Evolutionary conservation across 768 basidiomycete species (phyloP), one percentile per base, ranked within the genome.

Genomic region (Leucogyrophana mollusca): DNA sequence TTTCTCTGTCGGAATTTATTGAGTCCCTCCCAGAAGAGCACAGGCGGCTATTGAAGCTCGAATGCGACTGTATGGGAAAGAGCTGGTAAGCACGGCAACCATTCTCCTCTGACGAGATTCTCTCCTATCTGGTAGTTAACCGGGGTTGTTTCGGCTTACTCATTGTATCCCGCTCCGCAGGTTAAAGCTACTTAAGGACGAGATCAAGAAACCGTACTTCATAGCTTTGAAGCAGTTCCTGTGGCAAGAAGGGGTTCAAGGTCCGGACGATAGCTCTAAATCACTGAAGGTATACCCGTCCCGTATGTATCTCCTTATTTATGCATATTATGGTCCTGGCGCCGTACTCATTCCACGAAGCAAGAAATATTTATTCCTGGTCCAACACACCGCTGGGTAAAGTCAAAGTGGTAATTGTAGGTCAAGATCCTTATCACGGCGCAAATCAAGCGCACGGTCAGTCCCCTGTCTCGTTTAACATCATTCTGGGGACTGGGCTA

Each of bases 331-430:
- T 37, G n/a, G 16, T 16, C 16, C n/a, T 16, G 40, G 33, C 39
- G 20, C 38, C 43, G 34, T 46, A 32, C 49, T 33, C 17, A 32
- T 41, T 50, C 40, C 53, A 41, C 43, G 37, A 61, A 85, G 94
- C 92, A 11, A 72, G 75, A 52, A 81, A 95, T 58, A 88, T 96
- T 45, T 96, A 96, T 62, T 76, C 90, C 10, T 97, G 94, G 94
- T 90, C 90, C 3, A 78, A 85, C 46, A 94, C 91, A 22, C 90
- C 91, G 3, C 70, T 96, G 13, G 85, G 88, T 10, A 81, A 83
- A 51, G 82, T 97, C 51, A 85, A 82, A 60, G 87, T 93, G 21
- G 91, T 96, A 40, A 91, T 96, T 48, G 77, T 97, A 44, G 87
- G 88, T 7, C 91, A 93, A 67, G 92, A 94, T 71, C 91, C 91